Percentiles rank a stretch among this genome's conserved stretches.
Conservation (phyloP, 2,329 filamentous ascomycete species). For the Ceratocystis alfenasii region DNA sequence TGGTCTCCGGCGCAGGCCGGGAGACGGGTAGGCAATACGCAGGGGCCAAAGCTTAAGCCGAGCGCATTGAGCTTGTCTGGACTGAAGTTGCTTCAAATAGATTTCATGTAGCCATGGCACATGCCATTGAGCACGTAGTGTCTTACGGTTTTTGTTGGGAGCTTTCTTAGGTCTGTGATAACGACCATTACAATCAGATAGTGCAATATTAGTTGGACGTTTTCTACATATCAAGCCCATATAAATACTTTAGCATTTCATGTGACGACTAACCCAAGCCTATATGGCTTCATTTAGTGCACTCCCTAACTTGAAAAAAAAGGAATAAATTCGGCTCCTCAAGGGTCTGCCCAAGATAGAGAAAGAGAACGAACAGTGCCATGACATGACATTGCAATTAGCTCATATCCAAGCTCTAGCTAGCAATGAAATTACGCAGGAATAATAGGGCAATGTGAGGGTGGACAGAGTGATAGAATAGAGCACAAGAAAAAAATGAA, state of each 20-base stretch:
- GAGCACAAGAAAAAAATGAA: conserved; percentile 31
- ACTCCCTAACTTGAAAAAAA: conserved; percentile 24
- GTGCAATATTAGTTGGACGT: background rate
- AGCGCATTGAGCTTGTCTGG: background rate
- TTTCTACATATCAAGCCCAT: background rate
- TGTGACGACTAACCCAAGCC: background rate
- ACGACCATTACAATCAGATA: too few relatives aligned
- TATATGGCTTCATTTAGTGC: background rate
- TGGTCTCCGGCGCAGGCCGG: background rate
- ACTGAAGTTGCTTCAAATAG: background rate
- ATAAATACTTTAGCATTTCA: background rate
- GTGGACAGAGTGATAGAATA: conserved; percentile 25
- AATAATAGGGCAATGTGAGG: background rate
- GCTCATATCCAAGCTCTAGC: conserved; percentile 10
- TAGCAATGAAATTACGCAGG: too few relatives aligned
- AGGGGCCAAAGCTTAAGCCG: background rate
- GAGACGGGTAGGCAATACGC: background rate
- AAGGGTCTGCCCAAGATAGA: too few relatives aligned
- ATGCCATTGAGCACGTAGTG: background rate
- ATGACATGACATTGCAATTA: background rate
- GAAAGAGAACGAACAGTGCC: background rate
- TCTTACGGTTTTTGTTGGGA: background rate
- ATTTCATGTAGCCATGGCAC: background rate
- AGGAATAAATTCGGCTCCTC: background rate
- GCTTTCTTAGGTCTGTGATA: background rate